Evolutionary conservation across 257 asterid genomes (phyloP).

Genomic region (Solanum chmielewskii): DNA sequence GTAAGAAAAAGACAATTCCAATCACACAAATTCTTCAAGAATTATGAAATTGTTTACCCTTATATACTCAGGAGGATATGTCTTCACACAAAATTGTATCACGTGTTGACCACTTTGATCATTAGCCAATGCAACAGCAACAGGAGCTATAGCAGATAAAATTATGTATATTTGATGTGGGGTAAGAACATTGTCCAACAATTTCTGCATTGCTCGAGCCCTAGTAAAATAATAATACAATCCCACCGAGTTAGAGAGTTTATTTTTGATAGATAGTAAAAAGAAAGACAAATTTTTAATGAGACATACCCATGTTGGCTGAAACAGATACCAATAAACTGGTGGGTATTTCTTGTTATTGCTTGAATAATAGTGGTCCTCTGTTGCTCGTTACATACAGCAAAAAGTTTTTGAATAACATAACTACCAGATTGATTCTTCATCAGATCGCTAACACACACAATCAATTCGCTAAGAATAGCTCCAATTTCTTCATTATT

Average conservation of each 20-base stretch:
- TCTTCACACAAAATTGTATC: constrained; percentile 31
- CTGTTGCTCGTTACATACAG: constrained; percentile 45
- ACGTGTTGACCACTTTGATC: constrained; percentile 70
- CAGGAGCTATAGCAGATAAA: constrained; percentile 24
- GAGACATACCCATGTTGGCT: constrained; percentile 45
- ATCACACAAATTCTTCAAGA: neutral
- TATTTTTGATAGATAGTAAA: neutral
- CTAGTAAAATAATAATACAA: constrained; percentile 13
- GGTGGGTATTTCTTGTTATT: constrained; percentile 15
- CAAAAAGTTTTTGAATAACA: constrained; percentile 45
- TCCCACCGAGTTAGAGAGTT: neutral
- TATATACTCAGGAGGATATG: constrained; percentile 42
- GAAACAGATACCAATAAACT: constrained; percentile 32
- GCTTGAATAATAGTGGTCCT: constrained; percentile 43
- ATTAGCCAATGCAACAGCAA: constrained; percentile 36
- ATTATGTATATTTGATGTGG: constrained; percentile 44
- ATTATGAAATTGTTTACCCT: constrained; percentile 25
- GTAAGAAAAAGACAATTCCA: neutral
- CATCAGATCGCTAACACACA: constrained; percentile 23
- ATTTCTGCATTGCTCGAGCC: constrained; percentile 33
- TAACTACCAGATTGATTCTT: constrained; percentile 48
- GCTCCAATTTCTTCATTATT: constrained; percentile 25
- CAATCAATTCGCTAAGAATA: constrained; percentile 29
- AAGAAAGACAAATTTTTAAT: neutral
- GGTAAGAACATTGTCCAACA: constrained; percentile 44